A percentile compares a stretch with the other conserved stretches of the same genome.
These are phyloP conservation scores for Rhizoctonia solani DNA, from an alignment of 1,284 basidiomycete species.

Conservation along the genomic window DNA sequence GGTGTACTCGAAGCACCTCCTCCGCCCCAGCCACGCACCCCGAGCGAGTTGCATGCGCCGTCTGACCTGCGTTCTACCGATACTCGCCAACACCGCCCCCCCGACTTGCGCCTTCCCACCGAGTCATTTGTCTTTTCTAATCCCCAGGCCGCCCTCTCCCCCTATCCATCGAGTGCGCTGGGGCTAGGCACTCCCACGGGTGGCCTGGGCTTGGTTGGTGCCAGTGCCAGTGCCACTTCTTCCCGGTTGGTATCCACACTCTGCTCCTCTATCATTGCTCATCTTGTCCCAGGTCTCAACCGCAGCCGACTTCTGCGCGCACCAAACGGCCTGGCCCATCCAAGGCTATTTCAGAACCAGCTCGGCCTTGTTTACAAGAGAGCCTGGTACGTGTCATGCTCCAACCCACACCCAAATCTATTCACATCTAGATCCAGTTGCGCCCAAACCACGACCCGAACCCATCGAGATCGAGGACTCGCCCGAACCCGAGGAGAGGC, in stretches of 20 bases:
- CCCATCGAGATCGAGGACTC: conserved; percentile 21
- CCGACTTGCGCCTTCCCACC: neutral
- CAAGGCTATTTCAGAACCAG: too few relatives aligned
- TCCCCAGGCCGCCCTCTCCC: neutral
- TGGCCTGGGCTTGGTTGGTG: too few relatives aligned
- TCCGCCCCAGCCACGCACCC: neutral
- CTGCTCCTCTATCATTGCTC: too few relatives aligned
- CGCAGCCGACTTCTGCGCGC: too few relatives aligned
- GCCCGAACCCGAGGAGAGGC: conserved; percentile 5
- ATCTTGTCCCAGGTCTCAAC: too few relatives aligned
- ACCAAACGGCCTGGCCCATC: too few relatives aligned
- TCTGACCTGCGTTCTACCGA: neutral
- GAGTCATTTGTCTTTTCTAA: neutral
- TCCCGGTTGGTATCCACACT: too few relatives aligned
- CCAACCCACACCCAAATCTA: too few relatives aligned
- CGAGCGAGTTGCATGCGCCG: neutral
- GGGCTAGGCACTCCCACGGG: neutral
- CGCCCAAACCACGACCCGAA: neutral
- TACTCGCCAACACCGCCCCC: neutral
- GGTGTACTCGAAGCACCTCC: conserved; percentile 20
- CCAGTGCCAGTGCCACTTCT: too few relatives aligned
- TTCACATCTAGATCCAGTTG: neutral
- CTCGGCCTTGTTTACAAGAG: too few relatives aligned
- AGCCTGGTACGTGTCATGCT: too few relatives aligned
- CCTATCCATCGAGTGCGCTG: neutral